Evolutionary conservation across 2,329 filamentous ascomycete genomes (phyloP).

Genomic region (Fusarium scirpi): DNA sequence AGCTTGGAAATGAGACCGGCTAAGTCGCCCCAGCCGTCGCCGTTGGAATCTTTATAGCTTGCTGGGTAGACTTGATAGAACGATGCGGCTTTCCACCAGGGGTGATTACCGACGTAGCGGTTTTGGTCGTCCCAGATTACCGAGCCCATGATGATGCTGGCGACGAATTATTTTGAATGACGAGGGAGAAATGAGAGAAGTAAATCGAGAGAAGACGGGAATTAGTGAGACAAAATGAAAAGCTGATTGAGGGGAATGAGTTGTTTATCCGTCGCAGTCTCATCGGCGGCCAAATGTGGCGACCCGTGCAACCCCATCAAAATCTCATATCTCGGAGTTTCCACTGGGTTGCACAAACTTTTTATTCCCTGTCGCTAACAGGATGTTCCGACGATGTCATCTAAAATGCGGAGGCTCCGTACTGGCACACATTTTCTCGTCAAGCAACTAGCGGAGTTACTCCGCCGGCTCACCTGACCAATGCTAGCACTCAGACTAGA

Average conservation of each 20-base stretch:
- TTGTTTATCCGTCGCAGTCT: constrained; percentile 12
- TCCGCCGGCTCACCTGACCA: too few relatives aligned
- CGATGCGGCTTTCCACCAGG: constrained; percentile 61
- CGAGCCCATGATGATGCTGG: constrained; percentile 48
- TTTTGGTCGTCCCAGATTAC: constrained; percentile 49
- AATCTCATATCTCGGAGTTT: neutral
- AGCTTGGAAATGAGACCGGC: constrained; percentile 73
- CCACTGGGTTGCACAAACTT: neutral
- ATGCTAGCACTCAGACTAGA: too few relatives aligned
- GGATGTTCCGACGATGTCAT: neutral
- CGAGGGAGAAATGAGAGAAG: too few relatives aligned
- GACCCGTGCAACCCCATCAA: neutral
- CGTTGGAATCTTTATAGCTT: constrained; percentile 68
- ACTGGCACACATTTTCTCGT: too few relatives aligned
- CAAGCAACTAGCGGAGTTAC: too few relatives aligned
- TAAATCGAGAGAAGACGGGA: too few relatives aligned
- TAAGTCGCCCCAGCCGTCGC: constrained; percentile 74
- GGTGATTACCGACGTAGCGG: constrained; percentile 50
- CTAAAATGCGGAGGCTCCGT: neutral
- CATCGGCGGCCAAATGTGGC: constrained; percentile 10
- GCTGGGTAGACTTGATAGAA: constrained; percentile 69
- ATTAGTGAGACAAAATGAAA: neutral
- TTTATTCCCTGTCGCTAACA: neutral
- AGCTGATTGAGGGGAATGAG: constrained; percentile 9
- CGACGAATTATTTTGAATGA: accelerated